Conservation (phyloP, 2,329 filamentous ascomycete genomes). For the Aspergillus fructus region DNA sequence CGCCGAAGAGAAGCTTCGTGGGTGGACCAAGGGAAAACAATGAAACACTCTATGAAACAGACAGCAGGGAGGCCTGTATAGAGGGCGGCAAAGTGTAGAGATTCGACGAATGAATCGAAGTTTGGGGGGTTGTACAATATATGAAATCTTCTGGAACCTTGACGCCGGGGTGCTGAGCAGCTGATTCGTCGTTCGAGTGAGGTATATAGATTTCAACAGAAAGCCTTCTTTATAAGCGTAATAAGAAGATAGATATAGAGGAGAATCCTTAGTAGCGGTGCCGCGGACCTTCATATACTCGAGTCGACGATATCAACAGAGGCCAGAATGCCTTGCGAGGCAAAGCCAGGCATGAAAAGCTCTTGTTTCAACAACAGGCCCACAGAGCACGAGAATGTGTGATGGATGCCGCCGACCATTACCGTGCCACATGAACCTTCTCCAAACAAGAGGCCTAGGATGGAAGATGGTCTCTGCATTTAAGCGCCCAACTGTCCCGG, state of each 20-base stretch:
- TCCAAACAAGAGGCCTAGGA: constrained; percentile 26
- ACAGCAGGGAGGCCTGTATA: constrained; percentile 5
- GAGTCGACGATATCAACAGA: constrained; percentile 25
- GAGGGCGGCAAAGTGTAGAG: constrained; percentile 10
- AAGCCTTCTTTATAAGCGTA: constrained; percentile 1
- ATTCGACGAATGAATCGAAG: constrained; percentile 3
- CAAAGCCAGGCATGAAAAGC: constrained; percentile 29
- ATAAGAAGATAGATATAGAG: constrained; percentile 12
- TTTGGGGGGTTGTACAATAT: background rate
- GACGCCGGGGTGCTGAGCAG: background rate
- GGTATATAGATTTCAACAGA: background rate
- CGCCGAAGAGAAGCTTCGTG: constrained; percentile 12
- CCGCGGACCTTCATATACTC: constrained; percentile 27
- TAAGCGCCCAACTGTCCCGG: constrained; percentile 36
- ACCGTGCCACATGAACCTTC: constrained; percentile 30
- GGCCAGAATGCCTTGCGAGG: constrained; percentile 35
- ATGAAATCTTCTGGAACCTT: background rate
- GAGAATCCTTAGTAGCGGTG: constrained; percentile 21
- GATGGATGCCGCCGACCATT: constrained; percentile 29
- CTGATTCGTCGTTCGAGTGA: background rate
- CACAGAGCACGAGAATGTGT: constrained; percentile 27
- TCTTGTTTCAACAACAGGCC: constrained; percentile 35
- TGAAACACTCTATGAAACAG: constrained; percentile 27
- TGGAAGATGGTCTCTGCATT: constrained; percentile 35
- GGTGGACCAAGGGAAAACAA: constrained; percentile 15